These are phyloP conservation scores for Hamamelis virginiana DNA, from an alignment of 164 flowering plant genomes.

Conservation along the genomic window DNA sequence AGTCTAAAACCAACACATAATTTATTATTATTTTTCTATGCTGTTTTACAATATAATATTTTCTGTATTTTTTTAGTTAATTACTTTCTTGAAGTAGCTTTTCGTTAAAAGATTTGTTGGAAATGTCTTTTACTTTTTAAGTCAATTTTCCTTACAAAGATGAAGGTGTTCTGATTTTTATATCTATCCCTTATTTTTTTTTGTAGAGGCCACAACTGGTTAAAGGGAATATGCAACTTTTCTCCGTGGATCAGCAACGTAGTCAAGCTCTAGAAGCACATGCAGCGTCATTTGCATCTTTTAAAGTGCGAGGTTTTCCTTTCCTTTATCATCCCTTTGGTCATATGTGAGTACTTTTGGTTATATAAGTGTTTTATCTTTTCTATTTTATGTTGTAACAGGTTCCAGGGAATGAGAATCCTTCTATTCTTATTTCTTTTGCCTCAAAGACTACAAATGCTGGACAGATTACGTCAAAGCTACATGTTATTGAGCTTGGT, in stretches of 20 bases:
- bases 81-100: no score
- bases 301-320: slow-evolving; percentile 48
- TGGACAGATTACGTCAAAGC: slow-evolving; percentile 88
- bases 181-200: slow-evolving; percentile 2
- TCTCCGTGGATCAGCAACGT: slow-evolving; percentile 96
- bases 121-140: background rate
- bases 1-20: no score
- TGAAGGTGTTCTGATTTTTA: background rate
- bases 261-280: slow-evolving; percentile 99
- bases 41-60: no score
- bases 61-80: no score
- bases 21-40: no score
- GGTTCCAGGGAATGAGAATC: slow-evolving; percentile 91
- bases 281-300: slow-evolving; percentile 90
- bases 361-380: background rate
- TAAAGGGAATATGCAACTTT: slow-evolving; percentile 98
- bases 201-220: slow-evolving; percentile 92
- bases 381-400: slow-evolving; percentile 26
- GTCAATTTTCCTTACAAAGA: background rate
- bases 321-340: background rate
- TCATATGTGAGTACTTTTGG: background rate
- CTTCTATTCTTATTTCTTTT: slow-evolving; percentile 79
- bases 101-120: background rate
- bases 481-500: slow-evolving; percentile 98
- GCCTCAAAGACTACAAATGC: slow-evolving; percentile 88